A percentile compares a stretch with the other conserved stretches of the same genome.
Conservation (phyloP, 306 rosid species). For the Glycine soja region DNA sequence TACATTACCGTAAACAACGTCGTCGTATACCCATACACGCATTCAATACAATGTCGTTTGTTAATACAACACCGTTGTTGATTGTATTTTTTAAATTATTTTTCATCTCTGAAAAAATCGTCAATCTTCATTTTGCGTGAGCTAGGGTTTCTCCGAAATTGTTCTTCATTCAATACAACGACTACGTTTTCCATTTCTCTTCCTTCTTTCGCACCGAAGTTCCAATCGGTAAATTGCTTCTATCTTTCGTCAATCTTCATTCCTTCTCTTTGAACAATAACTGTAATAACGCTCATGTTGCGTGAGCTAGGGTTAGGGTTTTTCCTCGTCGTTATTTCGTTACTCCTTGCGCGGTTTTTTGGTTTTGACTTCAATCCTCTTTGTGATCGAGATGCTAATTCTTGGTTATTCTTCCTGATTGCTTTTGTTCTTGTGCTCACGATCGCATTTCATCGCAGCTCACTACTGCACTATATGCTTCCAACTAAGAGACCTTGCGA, state of each 20-base stretch:
- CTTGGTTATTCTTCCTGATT: slow-evolving; percentile 32
- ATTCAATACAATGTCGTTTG: no score
- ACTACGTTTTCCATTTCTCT: slow-evolving; percentile 20
- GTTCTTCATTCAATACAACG: no score
- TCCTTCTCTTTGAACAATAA: neutral
- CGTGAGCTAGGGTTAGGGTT: slow-evolving; percentile 62
- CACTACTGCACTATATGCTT: slow-evolving; percentile 88
- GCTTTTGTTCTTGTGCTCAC: slow-evolving; percentile 45
- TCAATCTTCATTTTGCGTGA: no score
- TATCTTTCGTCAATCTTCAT: slow-evolving; percentile 17
- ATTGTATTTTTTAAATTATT: no score
- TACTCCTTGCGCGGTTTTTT: slow-evolving; percentile 47
- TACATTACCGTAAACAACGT: no score
- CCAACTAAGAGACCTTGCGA: slow-evolving; percentile 87
- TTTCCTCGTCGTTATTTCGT: slow-evolving; percentile 24
- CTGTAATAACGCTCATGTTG: neutral
- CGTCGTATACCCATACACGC: no score
- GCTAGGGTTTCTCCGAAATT: no score
- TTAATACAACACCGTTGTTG: no score
- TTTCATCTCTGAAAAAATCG: no score
- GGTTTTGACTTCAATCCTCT: slow-evolving; percentile 20
- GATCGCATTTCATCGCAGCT: slow-evolving; percentile 59
- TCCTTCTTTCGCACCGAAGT: slow-evolving; percentile 32
- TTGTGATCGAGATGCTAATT: slow-evolving; percentile 1
- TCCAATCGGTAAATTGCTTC: slow-evolving; percentile 62